Evolutionary conservation across 2,329 filamentous ascomycete species (phyloP), one percentile per base, ranked within the genome.

Genomic region (Lecanosticta acicola): DNA sequence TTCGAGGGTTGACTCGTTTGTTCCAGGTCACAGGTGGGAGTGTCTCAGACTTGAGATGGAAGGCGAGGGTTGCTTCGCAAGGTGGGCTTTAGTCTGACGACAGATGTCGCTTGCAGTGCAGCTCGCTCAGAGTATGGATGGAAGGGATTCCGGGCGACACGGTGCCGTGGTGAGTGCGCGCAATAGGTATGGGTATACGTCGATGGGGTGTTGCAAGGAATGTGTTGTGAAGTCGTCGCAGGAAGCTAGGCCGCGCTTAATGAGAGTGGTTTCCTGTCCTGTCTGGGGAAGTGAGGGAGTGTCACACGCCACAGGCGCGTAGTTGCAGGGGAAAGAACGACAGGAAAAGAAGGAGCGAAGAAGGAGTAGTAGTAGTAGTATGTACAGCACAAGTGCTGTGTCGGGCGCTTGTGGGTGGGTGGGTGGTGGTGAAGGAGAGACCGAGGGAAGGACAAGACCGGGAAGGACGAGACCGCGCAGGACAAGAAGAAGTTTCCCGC

Each of bases 171-270:
- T n/a, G n/a, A n/a, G n/a, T n/a, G n/a, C n/a, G n/a, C n/a, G n/a
- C n/a, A n/a, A n/a, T n/a, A n/a, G n/a, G n/a, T n/a, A n/a, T n/a
- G n/a, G n/a, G n/a, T n/a, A n/a, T n/a, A 29, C 24, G 24, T 7
- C 11, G 24, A 29, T 35, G 37, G 37, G n/a, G 34, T 38, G 44
- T 46, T 32, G 43, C 43, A 46, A 46, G 44, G 44, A 41, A 46
- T 37, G 43, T 40, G 29, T n/a, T 32, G 19, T 26, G 4, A 26
- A 14, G 39, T 41, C 10, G 18, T 18, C 43, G 36, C 18, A 18
- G 34, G 42, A 18, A 9, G 24, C 21, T 39, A 18, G 18, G 26
- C 29, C 32, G 24, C 36, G 36, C 17, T 11, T 13, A 32, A 32
- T 19, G 37, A 41, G 40, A 14, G 43, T 32, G 4, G 24, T 5